phyloP scores from a whole-genome alignment of 129 eudicot genomes.

The Escallonia herrerae region DNA sequence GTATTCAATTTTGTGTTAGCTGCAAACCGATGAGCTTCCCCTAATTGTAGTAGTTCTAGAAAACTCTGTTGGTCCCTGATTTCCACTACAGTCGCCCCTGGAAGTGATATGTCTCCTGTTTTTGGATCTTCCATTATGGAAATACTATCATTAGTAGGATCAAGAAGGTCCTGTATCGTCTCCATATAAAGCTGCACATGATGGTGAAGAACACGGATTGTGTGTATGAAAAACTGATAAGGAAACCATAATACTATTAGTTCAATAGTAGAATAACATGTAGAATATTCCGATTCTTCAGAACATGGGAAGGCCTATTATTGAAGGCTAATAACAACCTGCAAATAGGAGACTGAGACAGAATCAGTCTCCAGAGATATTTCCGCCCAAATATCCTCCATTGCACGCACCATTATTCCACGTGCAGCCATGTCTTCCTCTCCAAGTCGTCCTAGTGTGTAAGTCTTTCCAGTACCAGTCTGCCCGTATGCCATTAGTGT shows the following conservation, averaged over 20 bases:
- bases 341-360: conserved; percentile 71
- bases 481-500: conserved; percentile 98
- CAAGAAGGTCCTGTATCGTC: conserved; percentile 88
- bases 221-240: not conserved
- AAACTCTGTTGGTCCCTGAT: conserved; percentile 77
- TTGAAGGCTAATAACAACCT: conserved; percentile 33
- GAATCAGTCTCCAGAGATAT: conserved; percentile 67
- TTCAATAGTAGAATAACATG: no score
- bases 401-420: conserved; percentile 98
- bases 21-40: conserved; percentile 96
- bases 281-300: not conserved
- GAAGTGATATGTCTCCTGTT: conserved; percentile 90
- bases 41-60: conserved; percentile 64
- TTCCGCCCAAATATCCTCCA: conserved; percentile 74
- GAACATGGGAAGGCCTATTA: not conserved
- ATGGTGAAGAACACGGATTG: not conserved
- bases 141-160: conserved; percentile 77
- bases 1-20: conserved; percentile 91
- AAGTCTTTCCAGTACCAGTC: conserved; percentile 96
- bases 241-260: not conserved
- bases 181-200: conserved; percentile 87
- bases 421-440: conserved; percentile 92
- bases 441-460: conserved; percentile 85
- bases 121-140: conserved; percentile 79
- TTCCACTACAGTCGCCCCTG: conserved; percentile 72